Conservation (phyloP, 106 monocot species). For the Agapanthus africanus region DNA sequence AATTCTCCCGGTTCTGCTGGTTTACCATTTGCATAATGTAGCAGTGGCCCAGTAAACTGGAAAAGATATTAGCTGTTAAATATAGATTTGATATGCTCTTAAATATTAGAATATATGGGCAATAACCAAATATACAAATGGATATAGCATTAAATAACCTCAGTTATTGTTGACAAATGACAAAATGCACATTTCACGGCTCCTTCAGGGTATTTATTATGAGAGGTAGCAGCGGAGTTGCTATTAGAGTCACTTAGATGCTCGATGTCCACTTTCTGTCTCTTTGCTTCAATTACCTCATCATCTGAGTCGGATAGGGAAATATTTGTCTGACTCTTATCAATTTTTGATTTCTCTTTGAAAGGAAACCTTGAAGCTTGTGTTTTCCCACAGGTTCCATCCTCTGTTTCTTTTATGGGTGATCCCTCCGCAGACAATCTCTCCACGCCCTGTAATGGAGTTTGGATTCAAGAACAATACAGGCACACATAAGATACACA, state of each 20-base stretch:
- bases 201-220: background rate
- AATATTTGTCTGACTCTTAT: background rate
- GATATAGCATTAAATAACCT: slow-evolving; percentile 26
- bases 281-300: background rate
- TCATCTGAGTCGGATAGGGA: background rate
- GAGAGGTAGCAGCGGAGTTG: background rate
- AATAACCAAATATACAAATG: background rate
- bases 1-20: slow-evolving; percentile 21
- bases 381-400: background rate
- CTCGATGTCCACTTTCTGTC: background rate
- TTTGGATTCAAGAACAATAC: background rate
- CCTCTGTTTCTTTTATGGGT: background rate
- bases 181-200: slow-evolving; percentile 55
- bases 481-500: too few species aligned
- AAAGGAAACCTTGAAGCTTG: background rate
- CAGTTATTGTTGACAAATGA: slow-evolving; percentile 32
- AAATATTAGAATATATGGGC: background rate
- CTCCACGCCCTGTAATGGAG: background rate
- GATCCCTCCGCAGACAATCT: background rate
- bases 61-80: background rate
- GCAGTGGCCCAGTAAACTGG: slow-evolving; percentile 56
- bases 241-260: background rate
- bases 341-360: background rate
- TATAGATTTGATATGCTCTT: background rate
- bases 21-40: slow-evolving; percentile 45